phyloP scores from a whole-genome alignment of 2,329 filamentous ascomycete genomes.

The Sporothrix curviconia region DNA sequence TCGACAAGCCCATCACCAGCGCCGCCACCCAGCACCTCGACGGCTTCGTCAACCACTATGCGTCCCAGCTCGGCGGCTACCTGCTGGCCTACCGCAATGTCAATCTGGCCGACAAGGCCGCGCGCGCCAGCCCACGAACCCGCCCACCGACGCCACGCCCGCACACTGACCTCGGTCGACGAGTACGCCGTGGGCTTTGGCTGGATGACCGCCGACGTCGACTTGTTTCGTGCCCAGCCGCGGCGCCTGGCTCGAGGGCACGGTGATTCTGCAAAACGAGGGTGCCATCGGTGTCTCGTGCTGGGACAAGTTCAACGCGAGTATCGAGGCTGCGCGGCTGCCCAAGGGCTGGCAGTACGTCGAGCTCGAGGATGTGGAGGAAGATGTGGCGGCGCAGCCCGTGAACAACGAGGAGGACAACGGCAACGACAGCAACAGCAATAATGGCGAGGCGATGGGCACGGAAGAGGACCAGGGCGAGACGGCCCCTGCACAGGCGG shows the following conservation, averaged over 20 bases:
- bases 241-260: conserved; percentile 70
- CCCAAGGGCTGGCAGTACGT: conserved; percentile 78
- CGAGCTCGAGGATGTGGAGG: conserved; percentile 34
- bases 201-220: conserved; percentile 82
- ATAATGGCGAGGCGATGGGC: background rate
- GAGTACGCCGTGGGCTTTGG: conserved; percentile 83
- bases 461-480: background rate
- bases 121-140: conserved; percentile 37
- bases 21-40: conserved; percentile 68
- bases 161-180: conserved; percentile 50
- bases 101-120: conserved; percentile 54
- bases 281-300: conserved; percentile 84
- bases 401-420: conserved; percentile 26
- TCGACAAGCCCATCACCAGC: conserved; percentile 62
- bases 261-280: conserved; percentile 78
- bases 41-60: conserved; percentile 70
- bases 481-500: background rate
- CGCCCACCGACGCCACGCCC: conserved; percentile 42
- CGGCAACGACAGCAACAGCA: conserved; percentile 13
- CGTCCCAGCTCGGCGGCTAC: conserved; percentile 65
- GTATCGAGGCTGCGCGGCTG: conserved; percentile 69
- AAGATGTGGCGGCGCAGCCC: conserved; percentile 24
- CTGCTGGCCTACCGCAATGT: conserved; percentile 67
- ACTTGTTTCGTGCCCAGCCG: conserved; percentile 72
- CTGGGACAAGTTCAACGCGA: conserved; percentile 87